Evolutionary conservation across 2,329 filamentous ascomycete genomes (phyloP).

Genomic region (Fusarium beomiforme): DNA sequence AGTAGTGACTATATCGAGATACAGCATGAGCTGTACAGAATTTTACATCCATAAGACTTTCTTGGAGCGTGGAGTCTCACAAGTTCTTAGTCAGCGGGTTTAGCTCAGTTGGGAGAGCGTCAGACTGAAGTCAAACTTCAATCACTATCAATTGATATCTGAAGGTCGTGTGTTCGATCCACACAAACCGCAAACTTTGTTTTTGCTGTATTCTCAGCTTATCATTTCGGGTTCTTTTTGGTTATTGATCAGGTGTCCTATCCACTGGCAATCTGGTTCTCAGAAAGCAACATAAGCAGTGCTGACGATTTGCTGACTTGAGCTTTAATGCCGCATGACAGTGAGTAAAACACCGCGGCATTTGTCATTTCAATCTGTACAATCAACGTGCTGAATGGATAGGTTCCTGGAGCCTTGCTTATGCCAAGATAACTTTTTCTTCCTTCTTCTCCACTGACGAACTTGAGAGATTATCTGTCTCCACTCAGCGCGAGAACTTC

Average conservation of each 20-base stretch:
- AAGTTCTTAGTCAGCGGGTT: conserved; percentile 23
- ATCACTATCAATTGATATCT: conserved; percentile 18
- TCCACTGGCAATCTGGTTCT: too few species aligned
- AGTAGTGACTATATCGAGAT: too few species aligned
- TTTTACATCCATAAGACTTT: too few species aligned
- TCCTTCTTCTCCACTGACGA: not conserved
- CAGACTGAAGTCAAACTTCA: conserved; percentile 30
- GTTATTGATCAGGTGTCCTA: too few species aligned
- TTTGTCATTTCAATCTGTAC: not conserved
- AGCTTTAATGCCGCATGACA: not conserved
- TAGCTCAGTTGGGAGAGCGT: conserved; percentile 34
- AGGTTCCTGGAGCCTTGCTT: not conserved
- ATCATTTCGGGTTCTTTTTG: too few species aligned
- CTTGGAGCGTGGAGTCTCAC: fast-evolving
- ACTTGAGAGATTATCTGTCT: not conserved
- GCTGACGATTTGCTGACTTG: not conserved
- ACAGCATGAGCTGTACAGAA: too few species aligned
- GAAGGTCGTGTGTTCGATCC: conserved; percentile 33
- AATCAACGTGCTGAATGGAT: not conserved
- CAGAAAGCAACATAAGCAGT: not conserved
- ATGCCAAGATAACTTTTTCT: not conserved
- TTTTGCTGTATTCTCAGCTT: not conserved
- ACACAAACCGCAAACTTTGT: conserved; percentile 10
- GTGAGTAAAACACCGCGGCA: not conserved
- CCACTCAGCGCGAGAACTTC: not conserved